phyloP scores from a whole-genome alignment of 2,329 filamentous ascomycete genomes.

The Zopfia rhizophila region DNA sequence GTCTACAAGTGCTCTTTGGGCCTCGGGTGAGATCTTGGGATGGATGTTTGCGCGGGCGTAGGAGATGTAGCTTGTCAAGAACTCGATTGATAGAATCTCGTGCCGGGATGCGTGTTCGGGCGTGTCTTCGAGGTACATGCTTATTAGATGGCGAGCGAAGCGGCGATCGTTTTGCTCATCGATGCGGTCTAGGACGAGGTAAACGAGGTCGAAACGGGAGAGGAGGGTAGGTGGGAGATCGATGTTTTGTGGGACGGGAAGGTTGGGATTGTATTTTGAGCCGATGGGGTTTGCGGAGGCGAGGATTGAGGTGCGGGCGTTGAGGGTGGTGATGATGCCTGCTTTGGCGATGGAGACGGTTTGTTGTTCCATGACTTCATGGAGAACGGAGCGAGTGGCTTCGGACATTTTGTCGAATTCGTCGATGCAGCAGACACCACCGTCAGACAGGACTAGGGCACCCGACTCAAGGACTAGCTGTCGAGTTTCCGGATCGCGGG shows the following conservation, averaged over 20 bases:
- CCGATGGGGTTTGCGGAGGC: slow-evolving; percentile 98
- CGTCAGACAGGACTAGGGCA: slow-evolving; percentile 77
- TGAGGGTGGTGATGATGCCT: slow-evolving; percentile 86
- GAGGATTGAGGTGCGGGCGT: slow-evolving; percentile 93
- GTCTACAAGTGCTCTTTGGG: slow-evolving; percentile 83
- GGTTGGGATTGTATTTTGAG: slow-evolving; percentile 94
- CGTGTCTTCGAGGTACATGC: slow-evolving; percentile 95
- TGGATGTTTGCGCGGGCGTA: slow-evolving; percentile 90
- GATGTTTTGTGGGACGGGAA: slow-evolving; percentile 97
- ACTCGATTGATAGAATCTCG: slow-evolving; percentile 88
- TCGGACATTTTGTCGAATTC: slow-evolving; percentile 86
- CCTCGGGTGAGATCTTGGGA: slow-evolving; percentile 80
- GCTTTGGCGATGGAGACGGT: slow-evolving; percentile 82
- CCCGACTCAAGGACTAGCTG: slow-evolving; percentile 80
- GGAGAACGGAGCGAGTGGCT: slow-evolving; percentile 76
- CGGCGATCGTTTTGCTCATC: slow-evolving; percentile 91
- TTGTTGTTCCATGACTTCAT: slow-evolving; percentile 86
- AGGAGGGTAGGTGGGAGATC: slow-evolving; percentile 94
- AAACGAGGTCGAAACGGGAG: slow-evolving; percentile 96
- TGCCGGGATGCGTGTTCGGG: slow-evolving; percentile 83
- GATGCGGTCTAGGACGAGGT: slow-evolving; percentile 92
- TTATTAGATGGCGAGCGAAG: slow-evolving; percentile 89
- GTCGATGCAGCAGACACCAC: slow-evolving; percentile 81
- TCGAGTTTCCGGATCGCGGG: slow-evolving; percentile 76
- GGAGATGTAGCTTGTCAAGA: slow-evolving; percentile 95